Evolutionary conservation across 2,329 filamentous ascomycete species (phyloP).

Genomic region (Aspergillus pseudoviridinutans): DNA sequence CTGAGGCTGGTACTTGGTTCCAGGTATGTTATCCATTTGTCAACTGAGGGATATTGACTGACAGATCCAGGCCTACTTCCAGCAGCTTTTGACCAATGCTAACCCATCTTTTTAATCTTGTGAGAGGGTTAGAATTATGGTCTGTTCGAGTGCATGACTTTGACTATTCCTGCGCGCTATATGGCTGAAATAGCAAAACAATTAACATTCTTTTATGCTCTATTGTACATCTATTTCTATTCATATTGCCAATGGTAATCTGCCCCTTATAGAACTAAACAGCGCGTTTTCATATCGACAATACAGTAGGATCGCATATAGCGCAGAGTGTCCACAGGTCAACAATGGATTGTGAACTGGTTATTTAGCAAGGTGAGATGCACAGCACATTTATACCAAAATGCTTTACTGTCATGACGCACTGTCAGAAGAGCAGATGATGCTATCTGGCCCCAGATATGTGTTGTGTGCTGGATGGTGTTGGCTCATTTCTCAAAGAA

Average conservation of each 20-base stretch:
- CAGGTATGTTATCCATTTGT: conserved; percentile 40
- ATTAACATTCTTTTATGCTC: neutral
- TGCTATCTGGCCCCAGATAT: no score
- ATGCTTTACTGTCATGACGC: no score
- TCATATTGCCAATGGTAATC: neutral
- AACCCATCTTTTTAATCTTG: conserved; percentile 21
- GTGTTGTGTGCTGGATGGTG: no score
- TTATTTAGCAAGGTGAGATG: no score
- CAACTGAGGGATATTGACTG: neutral
- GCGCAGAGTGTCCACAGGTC: no score
- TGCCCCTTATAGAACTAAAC: no score
- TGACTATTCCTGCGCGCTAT: neutral
- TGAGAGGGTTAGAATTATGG: neutral
- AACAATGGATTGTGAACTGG: neutral
- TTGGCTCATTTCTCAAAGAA: no score
- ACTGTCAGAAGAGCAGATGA: no score
- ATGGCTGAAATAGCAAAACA: neutral
- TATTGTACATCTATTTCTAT: neutral
- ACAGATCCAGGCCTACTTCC: conserved; percentile 23
- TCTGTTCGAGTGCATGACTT: neutral
- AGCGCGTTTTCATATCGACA: no score
- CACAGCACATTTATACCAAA: no score
- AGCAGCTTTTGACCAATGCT: conserved; percentile 26
- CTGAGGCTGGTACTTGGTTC: conserved; percentile 68
- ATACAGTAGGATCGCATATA: neutral